Evolutionary conservation across 768 basidiomycete genomes (phyloP).

Genomic region (Suillus decipiens): DNA sequence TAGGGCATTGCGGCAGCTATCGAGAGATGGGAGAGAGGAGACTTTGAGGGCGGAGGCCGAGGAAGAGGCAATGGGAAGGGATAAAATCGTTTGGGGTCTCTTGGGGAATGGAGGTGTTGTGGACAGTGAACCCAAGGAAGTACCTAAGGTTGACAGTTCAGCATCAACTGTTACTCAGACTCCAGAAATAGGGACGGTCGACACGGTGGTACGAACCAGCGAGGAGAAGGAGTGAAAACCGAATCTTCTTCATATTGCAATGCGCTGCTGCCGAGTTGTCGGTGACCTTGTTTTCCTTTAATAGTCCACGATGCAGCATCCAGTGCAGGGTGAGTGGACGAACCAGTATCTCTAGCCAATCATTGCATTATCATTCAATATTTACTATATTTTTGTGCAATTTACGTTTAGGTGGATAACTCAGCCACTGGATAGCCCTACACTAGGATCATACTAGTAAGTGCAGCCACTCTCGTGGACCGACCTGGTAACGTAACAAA

Average conservation of each 20-base stretch:
- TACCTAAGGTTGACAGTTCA: neutral
- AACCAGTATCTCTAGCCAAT: neutral
- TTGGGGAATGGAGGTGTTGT: neutral
- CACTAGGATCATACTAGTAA: too few species aligned
- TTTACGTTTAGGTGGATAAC: neutral
- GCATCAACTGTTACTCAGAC: neutral
- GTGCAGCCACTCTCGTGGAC: too few species aligned
- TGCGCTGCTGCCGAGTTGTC: neutral
- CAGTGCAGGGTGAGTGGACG: too few species aligned
- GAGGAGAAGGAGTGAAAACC: neutral
- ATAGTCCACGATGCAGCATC: neutral
- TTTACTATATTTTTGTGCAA: neutral
- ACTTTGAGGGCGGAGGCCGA: slow-evolving; percentile 36
- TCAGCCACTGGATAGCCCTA: neutral
- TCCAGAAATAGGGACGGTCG: neutral
- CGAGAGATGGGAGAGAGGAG: slow-evolving; percentile 46
- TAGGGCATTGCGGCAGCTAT: slow-evolving; percentile 44
- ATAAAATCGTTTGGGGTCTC: slow-evolving; percentile 47
- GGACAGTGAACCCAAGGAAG: neutral
- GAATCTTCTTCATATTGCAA: neutral
- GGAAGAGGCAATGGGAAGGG: slow-evolving; percentile 40
- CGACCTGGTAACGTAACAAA: too few species aligned
- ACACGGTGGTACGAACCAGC: neutral
- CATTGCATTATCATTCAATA: neutral
- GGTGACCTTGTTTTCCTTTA: neutral